Conservation (phyloP, 2,329 filamentous ascomycete genomes). For the Fusarium redolens region DNA sequence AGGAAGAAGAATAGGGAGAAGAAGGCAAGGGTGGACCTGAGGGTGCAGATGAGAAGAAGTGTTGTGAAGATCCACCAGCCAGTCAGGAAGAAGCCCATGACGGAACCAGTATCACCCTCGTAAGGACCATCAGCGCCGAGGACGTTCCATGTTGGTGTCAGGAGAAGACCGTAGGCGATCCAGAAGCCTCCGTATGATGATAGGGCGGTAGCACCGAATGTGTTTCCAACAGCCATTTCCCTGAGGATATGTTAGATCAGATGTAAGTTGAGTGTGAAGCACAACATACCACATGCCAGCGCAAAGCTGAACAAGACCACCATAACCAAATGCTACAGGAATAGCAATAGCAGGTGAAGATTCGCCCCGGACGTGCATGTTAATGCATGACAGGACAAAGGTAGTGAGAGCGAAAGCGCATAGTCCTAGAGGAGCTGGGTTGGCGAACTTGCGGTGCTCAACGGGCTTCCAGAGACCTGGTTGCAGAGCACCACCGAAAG, state of each 20-base stretch:
- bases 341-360: slow-evolving; percentile 73
- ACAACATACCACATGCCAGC: slow-evolving; percentile 85
- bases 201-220: slow-evolving; percentile 83
- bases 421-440: slow-evolving; percentile 82
- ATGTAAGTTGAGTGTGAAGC: background rate
- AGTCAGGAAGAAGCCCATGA: slow-evolving; percentile 79
- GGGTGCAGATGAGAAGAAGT: slow-evolving; percentile 77
- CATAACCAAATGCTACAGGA: slow-evolving; percentile 77
- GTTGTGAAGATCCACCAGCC: slow-evolving; percentile 90
- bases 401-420: slow-evolving; percentile 85
- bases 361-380: slow-evolving; percentile 73
- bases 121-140: slow-evolving; percentile 59
- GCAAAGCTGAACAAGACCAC: slow-evolving; percentile 78
- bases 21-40: slow-evolving; percentile 82
- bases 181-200: slow-evolving; percentile 89
- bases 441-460: slow-evolving; percentile 79
- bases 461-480: slow-evolving; percentile 73
- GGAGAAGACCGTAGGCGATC: slow-evolving; percentile 78
- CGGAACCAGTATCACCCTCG: slow-evolving; percentile 59
- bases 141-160: slow-evolving; percentile 76
- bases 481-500: slow-evolving; percentile 76
- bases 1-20: slow-evolving; percentile 82
- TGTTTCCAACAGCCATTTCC: slow-evolving; percentile 91
- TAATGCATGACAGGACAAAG: slow-evolving; percentile 81
- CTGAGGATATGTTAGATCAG: slow-evolving; percentile 53